Evolutionary conservation across 2,329 filamentous ascomycete genomes (phyloP), one percentile per base, ranked within the genome.

Genomic region (Thelonectria blattea): DNA sequence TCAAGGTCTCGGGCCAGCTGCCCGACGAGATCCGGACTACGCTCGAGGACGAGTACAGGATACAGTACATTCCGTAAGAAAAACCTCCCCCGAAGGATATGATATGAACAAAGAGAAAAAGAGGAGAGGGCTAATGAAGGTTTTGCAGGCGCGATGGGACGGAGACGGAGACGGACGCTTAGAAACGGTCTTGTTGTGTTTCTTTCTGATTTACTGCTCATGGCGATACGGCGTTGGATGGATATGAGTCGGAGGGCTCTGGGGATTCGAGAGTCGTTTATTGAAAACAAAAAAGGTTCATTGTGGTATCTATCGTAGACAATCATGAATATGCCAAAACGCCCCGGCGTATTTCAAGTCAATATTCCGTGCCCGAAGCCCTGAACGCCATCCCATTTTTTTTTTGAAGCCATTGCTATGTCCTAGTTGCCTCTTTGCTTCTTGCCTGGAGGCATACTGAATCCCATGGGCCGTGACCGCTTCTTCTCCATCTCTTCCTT

Each of bases 1-100:
- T 93, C 57, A 97, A 98, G 80, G 95, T 99, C 22, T 92, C 91
- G 32, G 95, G 95, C 17, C 87, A 91, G 73, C 77, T 90, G 60
- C 87, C 88, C 5, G 87, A 90, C 65, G 88, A 91, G 63, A 81
- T 90, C 42, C 78, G 85, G 47, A 79, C 81, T 20, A 79, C 81
- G 46, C 78, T 90, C 58, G 85, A 88, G 72, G 85, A 89, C 58
- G 86, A 89, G 71, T 84, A 84, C 63, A 80, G 86, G 70, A 80
- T 88, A 75, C 81, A 83, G 73, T 89, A 90, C 67, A 88, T 90
- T 64, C 88, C 88, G 83, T 89, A 65, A 63, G 68, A 67, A 12
- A 18, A n/a, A n/a, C n/a, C 22, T 42, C 4, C 41, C 11, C 2
- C 18, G 11, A n/a, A 12, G 14, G 22, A 27, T 14, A 15, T 46